Evolutionary conservation across 2,329 filamentous ascomycete genomes (phyloP).

Genomic region (Hymenotorrendiella dingleyae): DNA sequence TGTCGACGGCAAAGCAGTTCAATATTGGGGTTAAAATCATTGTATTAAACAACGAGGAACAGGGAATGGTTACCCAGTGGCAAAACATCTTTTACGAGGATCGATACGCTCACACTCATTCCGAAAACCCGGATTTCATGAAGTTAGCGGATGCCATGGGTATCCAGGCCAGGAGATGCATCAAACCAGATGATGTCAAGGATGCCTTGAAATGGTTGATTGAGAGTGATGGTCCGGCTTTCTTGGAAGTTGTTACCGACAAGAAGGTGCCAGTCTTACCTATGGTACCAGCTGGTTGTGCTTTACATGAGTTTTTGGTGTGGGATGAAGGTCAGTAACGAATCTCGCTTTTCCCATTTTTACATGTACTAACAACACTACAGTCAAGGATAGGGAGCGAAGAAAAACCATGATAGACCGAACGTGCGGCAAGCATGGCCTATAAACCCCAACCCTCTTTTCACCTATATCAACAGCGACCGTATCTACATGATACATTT

Average conservation of each 20-base stretch:
- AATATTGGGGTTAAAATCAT: conserved; percentile 95
- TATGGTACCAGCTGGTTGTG: conserved; percentile 88
- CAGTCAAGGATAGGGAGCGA: conserved; percentile 63
- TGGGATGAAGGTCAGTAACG: conserved; percentile 70
- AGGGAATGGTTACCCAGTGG: conserved; percentile 99
- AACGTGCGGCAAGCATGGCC: conserved; percentile 35
- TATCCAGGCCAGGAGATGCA: conserved; percentile 65
- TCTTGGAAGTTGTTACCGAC: conserved; percentile 89
- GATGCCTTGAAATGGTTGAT: conserved; percentile 84
- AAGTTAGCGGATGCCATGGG: conserved; percentile 91
- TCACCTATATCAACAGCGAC: too few relatives aligned
- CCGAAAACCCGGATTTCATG: conserved; percentile 92
- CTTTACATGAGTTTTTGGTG: conserved; percentile 86
- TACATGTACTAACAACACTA: conserved; percentile 32
- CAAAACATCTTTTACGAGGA: conserved; percentile 97
- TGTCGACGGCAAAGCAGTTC: conserved; percentile 89
- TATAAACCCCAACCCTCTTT: conserved; percentile 1
- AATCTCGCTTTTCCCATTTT: conserved; percentile 3
- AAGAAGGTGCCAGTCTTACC: conserved; percentile 91
- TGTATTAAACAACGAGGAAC: conserved; percentile 93
- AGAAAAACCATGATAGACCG: conserved; percentile 61
- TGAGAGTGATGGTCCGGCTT: conserved; percentile 79
- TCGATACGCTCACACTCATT: conserved; percentile 86
- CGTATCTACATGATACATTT: too few relatives aligned
- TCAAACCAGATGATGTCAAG: conserved; percentile 70